Conservation (phyloP, 441 rosid species). For the Theobroma grandiflorum region DNA sequence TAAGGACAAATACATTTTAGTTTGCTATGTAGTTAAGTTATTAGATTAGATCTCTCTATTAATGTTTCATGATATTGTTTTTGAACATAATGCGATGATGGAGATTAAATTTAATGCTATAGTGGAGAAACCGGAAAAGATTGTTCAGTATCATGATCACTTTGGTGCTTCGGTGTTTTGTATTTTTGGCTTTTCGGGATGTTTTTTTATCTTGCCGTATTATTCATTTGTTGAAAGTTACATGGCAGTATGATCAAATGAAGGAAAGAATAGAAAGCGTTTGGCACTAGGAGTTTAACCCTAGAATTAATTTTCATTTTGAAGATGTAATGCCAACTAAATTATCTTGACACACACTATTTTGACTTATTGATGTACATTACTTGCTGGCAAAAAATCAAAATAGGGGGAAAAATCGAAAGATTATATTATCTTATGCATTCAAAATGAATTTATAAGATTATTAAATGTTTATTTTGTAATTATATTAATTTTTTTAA, state of each 20-base stretch:
- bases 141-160: neutral
- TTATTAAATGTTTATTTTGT: too few relatives aligned
- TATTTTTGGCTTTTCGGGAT: neutral
- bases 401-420: too few relatives aligned
- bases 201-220: neutral
- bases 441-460: too few relatives aligned
- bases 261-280: neutral
- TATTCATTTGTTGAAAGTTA: neutral
- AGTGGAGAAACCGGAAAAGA: neutral
- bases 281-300: too few relatives aligned
- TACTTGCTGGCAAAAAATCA: too few relatives aligned
- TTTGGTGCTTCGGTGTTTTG: neutral
- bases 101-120: neutral
- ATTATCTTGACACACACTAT: neutral
- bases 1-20: neutral
- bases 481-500: too few relatives aligned
- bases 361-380: too few relatives aligned
- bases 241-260: neutral
- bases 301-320: too few relatives aligned
- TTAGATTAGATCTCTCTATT: neutral
- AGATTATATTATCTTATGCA: too few relatives aligned
- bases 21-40: neutral
- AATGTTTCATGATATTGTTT: neutral
- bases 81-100: neutral
- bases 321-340: neutral